Percentiles rank a stretch among this genome's conserved stretches.
Evolutionary conservation across 2,329 filamentous ascomycete genomes (phyloP).

Genomic region (Cercospora canescens): DNA sequence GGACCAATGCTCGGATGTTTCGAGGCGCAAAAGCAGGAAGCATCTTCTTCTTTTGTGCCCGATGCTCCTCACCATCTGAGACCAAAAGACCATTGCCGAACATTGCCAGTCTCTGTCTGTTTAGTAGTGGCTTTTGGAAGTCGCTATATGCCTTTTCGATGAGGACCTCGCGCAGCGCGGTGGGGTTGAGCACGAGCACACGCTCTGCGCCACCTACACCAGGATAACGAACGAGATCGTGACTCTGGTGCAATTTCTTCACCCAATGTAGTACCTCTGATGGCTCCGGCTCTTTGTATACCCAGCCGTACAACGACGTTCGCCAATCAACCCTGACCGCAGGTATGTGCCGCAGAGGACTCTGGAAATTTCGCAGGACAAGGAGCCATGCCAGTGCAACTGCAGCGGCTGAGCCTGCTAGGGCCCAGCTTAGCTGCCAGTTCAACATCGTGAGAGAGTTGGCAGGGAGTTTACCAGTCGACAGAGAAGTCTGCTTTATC

Average conservation of each 20-base stretch:
- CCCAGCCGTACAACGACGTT: not conserved
- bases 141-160: not conserved
- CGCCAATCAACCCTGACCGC: not conserved
- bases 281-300: not conserved
- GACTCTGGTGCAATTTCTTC: not conserved
- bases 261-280: not conserved
- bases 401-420: not conserved
- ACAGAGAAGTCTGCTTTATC: not conserved
- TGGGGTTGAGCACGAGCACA: not conserved
- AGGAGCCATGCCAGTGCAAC: not conserved
- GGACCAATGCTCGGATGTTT: not conserved
- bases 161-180: conserved; percentile 1
- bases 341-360: not conserved
- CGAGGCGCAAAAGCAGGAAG: not conserved
- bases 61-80: conserved; percentile 1
- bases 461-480: not conserved
- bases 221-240: not conserved
- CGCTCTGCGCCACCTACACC: not conserved
- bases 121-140: not conserved
- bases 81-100: conserved; percentile 3
- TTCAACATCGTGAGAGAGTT: not conserved
- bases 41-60: conserved; percentile 1
- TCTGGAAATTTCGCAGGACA: not conserved
- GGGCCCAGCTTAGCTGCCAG: not conserved
- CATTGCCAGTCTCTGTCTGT: not conserved